phyloP scores from a whole-genome alignment of 2,329 filamentous ascomycete species.

The Arthrobotrys conoides region DNA sequence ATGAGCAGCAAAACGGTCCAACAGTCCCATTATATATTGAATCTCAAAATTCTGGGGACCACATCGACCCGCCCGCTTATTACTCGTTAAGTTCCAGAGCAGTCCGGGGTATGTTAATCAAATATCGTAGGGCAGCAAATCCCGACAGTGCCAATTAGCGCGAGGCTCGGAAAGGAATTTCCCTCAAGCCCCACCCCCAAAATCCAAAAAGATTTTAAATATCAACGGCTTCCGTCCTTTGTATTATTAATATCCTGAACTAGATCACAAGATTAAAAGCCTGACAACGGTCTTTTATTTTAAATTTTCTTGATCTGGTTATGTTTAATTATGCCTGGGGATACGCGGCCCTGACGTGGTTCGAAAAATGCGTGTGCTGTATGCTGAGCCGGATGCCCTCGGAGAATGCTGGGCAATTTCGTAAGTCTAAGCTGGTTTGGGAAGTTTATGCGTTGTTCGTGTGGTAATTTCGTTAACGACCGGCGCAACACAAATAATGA shows the following conservation, averaged over 20 bases:
- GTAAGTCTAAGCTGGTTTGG: slow-evolving; percentile 31
- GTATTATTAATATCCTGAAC: slow-evolving; percentile 10
- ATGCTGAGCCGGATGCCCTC: slow-evolving; percentile 28
- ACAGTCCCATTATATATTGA: slow-evolving; percentile 37
- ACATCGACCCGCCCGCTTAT: slow-evolving; percentile 20
- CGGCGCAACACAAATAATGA: slow-evolving; percentile 1
- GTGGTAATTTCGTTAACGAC: slow-evolving; percentile 46
- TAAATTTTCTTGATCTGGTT: neutral
- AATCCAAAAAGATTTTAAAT: neutral
- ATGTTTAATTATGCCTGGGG: slow-evolving; percentile 5
- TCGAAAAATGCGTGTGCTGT: neutral
- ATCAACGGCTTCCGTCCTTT: neutral
- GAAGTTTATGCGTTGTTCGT: slow-evolving; percentile 50
- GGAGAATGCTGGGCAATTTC: slow-evolving; percentile 33
- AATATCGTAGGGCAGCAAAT: slow-evolving; percentile 18
- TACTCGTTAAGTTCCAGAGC: slow-evolving; percentile 27
- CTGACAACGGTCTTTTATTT: neutral
- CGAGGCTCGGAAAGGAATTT: slow-evolving; percentile 19
- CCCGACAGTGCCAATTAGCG: slow-evolving; percentile 23
- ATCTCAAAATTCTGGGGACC: neutral
- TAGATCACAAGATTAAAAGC: slow-evolving; percentile 12
- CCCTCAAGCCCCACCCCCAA: slow-evolving; percentile 10
- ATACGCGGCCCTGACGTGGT: slow-evolving; percentile 16
- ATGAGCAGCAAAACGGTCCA: slow-evolving; percentile 25
- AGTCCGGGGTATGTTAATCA: slow-evolving; percentile 32